These are phyloP conservation scores for Simplicillium sp. DNA, from an alignment of 2,329 filamentous ascomycete species.

Conservation along the genomic window DNA sequence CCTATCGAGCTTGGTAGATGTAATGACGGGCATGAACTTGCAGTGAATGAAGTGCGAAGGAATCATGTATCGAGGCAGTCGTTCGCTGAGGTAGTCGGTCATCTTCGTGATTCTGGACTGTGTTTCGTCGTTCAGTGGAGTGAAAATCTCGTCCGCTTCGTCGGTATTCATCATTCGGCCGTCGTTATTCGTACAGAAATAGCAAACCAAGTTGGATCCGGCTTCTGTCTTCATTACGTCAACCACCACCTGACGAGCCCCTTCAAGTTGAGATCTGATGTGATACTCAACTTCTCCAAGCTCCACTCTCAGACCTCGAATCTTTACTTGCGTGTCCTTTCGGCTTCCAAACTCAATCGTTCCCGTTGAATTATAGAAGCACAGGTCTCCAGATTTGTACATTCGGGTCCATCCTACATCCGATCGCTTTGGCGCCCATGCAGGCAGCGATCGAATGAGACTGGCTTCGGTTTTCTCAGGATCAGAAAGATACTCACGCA, in stretches of 20 bases:
- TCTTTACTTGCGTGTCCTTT: conserved; percentile 48
- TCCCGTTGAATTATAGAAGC: conserved; percentile 28
- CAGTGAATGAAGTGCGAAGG: conserved; percentile 12
- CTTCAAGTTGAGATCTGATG: too few relatives aligned
- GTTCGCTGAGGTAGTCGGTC: conserved; percentile 3
- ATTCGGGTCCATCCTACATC: background rate
- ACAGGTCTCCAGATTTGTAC: conserved; percentile 40
- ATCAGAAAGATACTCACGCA: background rate
- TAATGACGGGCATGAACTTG: conserved; percentile 10
- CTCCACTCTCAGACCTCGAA: conserved; percentile 47
- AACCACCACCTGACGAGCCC: too few relatives aligned
- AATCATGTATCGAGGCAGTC: conserved; percentile 12
- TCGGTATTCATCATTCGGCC: too few relatives aligned
- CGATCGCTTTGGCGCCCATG: background rate
- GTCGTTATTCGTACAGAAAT: conserved; percentile 5
- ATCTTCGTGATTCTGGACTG: conserved; percentile 9
- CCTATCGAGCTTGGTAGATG: conserved; percentile 11
- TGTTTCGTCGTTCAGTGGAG: conserved; percentile 1
- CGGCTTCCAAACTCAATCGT: conserved; percentile 35
- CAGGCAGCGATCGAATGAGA: conserved; percentile 1
- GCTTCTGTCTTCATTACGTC: too few relatives aligned
- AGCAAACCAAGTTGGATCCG: background rate
- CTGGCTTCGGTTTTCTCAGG: conserved; percentile 1
- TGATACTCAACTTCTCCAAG: conserved; percentile 10
- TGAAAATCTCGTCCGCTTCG: conserved; percentile 5